Evolutionary conservation across 257 asterid species (phyloP).

Genomic region (Ilex asprella): DNA sequence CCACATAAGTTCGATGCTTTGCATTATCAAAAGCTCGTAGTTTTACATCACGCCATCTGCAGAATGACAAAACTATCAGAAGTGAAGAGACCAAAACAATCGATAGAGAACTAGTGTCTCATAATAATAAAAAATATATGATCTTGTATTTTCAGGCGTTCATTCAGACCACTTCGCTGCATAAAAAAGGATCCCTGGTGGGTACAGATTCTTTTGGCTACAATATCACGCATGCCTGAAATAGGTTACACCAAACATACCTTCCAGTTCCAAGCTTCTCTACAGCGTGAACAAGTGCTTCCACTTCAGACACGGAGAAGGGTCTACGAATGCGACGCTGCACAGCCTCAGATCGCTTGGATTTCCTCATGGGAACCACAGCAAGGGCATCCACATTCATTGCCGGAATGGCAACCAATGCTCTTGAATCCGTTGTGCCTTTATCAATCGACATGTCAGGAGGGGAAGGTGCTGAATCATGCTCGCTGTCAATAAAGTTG

Average conservation of each 20-base stretch:
- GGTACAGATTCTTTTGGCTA: background rate
- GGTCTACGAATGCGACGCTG: slow-evolving; percentile 93
- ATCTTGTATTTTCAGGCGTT: background rate
- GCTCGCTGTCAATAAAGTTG: slow-evolving; percentile 68
- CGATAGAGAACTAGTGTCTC: background rate
- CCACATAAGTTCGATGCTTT: slow-evolving; percentile 24
- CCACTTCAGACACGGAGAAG: slow-evolving; percentile 90
- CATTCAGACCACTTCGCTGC: background rate
- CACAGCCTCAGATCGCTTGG: slow-evolving; percentile 74
- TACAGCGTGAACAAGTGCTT: slow-evolving; percentile 93
- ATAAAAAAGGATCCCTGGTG: too few relatives aligned
- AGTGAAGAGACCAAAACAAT: background rate
- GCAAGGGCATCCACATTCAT: slow-evolving; percentile 49
- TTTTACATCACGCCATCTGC: slow-evolving; percentile 26
- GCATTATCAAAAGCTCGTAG: slow-evolving; percentile 22
- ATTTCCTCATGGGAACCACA: slow-evolving; percentile 62
- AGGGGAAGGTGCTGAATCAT: slow-evolving; percentile 69
- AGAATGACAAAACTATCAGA: background rate
- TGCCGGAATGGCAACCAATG: slow-evolving; percentile 49
- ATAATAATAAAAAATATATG: background rate
- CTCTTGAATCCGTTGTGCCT: slow-evolving; percentile 49
- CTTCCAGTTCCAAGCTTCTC: slow-evolving; percentile 99
- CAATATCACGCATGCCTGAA: background rate
- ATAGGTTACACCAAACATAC: slow-evolving; percentile 18
- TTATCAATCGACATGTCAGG: slow-evolving; percentile 45